Evolutionary conservation across 345 rosid genomes (phyloP).

Genomic region (Lepidium didymum): DNA sequence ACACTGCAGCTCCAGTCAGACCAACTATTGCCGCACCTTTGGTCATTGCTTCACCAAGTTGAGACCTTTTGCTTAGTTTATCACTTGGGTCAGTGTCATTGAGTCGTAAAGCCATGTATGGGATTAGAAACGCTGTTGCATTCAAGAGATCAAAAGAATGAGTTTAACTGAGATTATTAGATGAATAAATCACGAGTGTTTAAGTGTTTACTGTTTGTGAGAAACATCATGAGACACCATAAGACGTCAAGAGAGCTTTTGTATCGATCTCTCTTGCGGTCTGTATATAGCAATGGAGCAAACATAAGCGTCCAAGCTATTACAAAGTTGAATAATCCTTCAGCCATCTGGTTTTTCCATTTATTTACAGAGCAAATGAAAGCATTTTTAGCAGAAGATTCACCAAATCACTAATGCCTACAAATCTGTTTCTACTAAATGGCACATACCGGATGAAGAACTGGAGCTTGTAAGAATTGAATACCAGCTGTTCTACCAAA

Average conservation of each 20-base stretch:
- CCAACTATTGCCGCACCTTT: conserved; percentile 69
- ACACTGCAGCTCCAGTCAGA: conserved; percentile 62
- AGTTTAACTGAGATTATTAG: neutral
- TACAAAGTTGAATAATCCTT: conserved; percentile 92
- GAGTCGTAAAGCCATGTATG: conserved; percentile 89
- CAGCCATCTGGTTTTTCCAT: conserved; percentile 48
- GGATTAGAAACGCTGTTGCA: conserved; percentile 73
- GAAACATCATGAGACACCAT: conserved; percentile 96
- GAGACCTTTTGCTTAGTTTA: conserved; percentile 43
- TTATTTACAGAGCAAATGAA: neutral
- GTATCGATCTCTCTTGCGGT: conserved; percentile 67
- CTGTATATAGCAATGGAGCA: conserved; percentile 90
- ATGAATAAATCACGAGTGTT: neutral
- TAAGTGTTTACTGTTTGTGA: conserved; percentile 57
- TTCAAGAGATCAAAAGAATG: neutral
- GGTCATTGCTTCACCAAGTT: conserved; percentile 58
- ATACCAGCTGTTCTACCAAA: conserved; percentile 77
- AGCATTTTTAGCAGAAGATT: neutral
- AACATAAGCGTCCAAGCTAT: conserved; percentile 98
- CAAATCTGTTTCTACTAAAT: neutral
- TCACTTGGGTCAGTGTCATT: conserved; percentile 36
- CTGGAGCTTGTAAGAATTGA: conserved; percentile 58
- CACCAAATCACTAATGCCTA: neutral
- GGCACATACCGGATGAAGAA: conserved; percentile 76
- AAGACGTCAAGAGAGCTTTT: conserved; percentile 62